A percentile compares a stretch with the other conserved stretches of the same genome.
These are phyloP conservation scores for Pseudozyma sp. DNA, from an alignment of 1,284 basidiomycete genomes.

Conservation along the genomic window DNA sequence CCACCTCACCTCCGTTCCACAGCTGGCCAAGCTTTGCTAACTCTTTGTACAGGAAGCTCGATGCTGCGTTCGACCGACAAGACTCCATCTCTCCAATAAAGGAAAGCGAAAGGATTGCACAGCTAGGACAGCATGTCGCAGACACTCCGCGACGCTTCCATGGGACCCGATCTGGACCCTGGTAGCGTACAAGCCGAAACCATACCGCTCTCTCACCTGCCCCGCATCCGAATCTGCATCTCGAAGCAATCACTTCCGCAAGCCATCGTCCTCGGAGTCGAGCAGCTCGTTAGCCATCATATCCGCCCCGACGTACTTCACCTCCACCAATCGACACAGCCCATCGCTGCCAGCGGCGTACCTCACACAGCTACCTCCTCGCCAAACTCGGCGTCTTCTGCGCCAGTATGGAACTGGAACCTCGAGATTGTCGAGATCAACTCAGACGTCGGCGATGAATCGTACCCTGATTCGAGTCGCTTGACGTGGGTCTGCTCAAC, in stretches of 20 bases:
- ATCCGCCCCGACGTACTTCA: conserved; percentile 26
- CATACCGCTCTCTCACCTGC: conserved; percentile 17
- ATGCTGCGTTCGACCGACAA: no score
- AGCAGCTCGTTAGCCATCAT: conserved; percentile 24
- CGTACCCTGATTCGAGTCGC: not conserved
- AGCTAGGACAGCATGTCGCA: conserved; percentile 10
- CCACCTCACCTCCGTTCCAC: not conserved
- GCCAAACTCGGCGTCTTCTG: not conserved
- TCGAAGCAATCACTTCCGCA: conserved; percentile 11
- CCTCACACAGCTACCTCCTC: not conserved
- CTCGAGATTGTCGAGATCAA: conserved; percentile 13
- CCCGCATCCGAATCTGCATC: conserved; percentile 29
- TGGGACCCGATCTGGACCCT: conserved; percentile 20
- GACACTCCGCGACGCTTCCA: conserved; percentile 26
- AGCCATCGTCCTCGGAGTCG: conserved; percentile 15
- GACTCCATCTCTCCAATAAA: no score
- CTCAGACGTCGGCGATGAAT: not conserved
- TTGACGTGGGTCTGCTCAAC: conserved; percentile 30
- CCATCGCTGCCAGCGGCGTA: conserved; percentile 11
- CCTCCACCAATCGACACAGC: not conserved
- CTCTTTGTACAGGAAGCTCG: no score
- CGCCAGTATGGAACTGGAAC: conserved; percentile 41
- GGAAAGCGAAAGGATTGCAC: no score
- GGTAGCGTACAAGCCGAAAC: conserved; percentile 14
- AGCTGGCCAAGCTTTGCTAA: no score